Evolutionary conservation across 352 stramenopile species (phyloP).

Genomic region (Pythium volutum): DNA sequence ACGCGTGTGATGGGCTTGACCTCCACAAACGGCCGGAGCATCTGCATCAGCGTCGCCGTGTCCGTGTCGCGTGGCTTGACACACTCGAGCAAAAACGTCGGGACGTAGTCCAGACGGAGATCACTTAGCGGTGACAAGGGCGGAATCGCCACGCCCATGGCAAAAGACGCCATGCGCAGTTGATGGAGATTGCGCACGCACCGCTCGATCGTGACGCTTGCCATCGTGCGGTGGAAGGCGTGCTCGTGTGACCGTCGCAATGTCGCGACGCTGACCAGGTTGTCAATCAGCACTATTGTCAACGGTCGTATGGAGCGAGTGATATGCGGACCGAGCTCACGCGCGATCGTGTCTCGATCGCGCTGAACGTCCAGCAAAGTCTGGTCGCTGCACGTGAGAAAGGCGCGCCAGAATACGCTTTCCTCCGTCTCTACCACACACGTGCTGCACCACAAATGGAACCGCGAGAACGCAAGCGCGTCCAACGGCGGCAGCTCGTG

Average conservation of each 20-base stretch:
- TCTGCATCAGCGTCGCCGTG: background rate
- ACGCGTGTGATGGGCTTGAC: background rate
- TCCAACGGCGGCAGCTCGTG: slow-evolving; percentile 5
- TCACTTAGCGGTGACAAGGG: background rate
- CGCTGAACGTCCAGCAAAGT: background rate
- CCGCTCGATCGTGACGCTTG: background rate
- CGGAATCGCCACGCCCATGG: background rate
- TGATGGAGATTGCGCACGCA: background rate
- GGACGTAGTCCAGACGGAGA: background rate
- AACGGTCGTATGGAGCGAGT: background rate
- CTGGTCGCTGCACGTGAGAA: slow-evolving; percentile 1
- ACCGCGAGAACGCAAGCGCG: background rate
- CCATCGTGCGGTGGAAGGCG: background rate
- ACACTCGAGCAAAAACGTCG: background rate
- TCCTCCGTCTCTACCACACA: background rate
- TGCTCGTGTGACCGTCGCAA: no score
- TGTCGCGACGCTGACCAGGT: no score
- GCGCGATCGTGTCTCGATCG: background rate
- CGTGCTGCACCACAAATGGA: background rate
- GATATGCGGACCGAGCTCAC: background rate
- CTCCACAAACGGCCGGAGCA: background rate
- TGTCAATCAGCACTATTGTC: background rate
- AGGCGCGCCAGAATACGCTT: background rate
- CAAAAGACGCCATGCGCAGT: background rate
- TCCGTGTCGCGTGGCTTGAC: background rate